A percentile compares a stretch with the other conserved stretches of the same genome.
These are phyloP conservation scores for Lentinula guzmanii DNA, from an alignment of 768 basidiomycete genomes.

Conservation along the genomic window DNA sequence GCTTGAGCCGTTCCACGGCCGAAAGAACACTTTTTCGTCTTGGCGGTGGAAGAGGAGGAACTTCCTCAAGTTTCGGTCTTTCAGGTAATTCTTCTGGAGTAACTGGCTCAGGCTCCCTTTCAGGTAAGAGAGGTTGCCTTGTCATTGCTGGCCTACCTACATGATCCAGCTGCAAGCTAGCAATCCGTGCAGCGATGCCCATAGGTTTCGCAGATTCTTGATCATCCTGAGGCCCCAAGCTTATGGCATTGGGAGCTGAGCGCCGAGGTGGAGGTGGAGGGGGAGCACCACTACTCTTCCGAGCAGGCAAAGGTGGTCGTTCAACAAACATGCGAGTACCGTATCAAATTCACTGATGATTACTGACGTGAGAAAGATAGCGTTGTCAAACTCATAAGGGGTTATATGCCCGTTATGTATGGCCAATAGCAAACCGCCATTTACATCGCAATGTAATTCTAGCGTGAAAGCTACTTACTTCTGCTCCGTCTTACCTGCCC, in stretches of 20 bases:
- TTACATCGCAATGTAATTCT: not conserved
- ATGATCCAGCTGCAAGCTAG: conserved; percentile 21
- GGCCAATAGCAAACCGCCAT: not conserved
- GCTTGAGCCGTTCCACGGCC: not conserved
- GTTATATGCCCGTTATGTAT: not conserved
- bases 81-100: not conserved
- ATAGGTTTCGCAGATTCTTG: conserved; percentile 6
- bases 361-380: not conserved
- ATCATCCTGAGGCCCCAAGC: conserved; percentile 9
- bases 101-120: not conserved
- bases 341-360: not conserved
- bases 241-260: conserved; percentile 7
- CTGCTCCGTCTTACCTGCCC: not conserved
- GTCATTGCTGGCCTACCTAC: conserved; percentile 10
- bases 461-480: not conserved
- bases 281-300: conserved; percentile 13
- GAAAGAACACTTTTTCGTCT: not conserved
- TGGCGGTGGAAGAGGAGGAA: conserved; percentile 10
- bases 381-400: not conserved
- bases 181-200: conserved; percentile 26
- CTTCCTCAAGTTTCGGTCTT: not conserved
- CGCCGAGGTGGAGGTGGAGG: conserved; percentile 11
- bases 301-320: not conserved
- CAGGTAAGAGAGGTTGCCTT: not conserved
- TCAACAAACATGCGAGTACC: not conserved